phyloP scores from a whole-genome alignment of 495 filamentous ascomycete species.

The Penicillium atrosanguineum region DNA sequence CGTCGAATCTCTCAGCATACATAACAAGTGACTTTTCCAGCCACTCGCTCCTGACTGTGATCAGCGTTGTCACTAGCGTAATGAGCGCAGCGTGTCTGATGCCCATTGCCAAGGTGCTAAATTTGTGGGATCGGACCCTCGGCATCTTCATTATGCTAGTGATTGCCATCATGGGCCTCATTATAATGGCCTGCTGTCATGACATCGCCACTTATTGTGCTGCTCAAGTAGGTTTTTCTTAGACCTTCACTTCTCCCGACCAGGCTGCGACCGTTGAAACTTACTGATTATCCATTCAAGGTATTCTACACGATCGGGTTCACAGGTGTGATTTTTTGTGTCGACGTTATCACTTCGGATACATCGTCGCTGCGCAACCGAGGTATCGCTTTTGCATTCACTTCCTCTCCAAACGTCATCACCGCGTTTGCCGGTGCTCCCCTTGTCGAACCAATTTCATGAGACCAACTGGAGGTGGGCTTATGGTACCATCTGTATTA shows the following conservation, averaged over 20 bases:
- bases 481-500: slow-evolving; percentile 57
- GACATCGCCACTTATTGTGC: slow-evolving; percentile 46
- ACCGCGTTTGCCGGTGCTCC: slow-evolving; percentile 40
- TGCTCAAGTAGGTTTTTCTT: slow-evolving; percentile 34
- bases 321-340: slow-evolving; percentile 54
- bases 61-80: slow-evolving; percentile 37
- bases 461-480: slow-evolving; percentile 58
- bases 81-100: slow-evolving; percentile 60
- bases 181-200: slow-evolving; percentile 50
- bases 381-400: slow-evolving; percentile 57
- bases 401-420: slow-evolving; percentile 49
- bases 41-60: slow-evolving; percentile 32
- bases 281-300: slow-evolving; percentile 2
- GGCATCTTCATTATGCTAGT: slow-evolving; percentile 46
- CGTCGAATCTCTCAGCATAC: slow-evolving; percentile 19
- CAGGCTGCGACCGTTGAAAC: background rate
- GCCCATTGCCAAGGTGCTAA: slow-evolving; percentile 64
- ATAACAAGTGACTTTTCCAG: slow-evolving; percentile 29
- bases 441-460: slow-evolving; percentile 36
- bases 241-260: background rate
- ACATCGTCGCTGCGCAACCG: slow-evolving; percentile 57
- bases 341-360: slow-evolving; percentile 60
- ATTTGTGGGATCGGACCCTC: slow-evolving; percentile 59
- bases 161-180: slow-evolving; percentile 38
- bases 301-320: slow-evolving; percentile 53